phyloP scores from a whole-genome alignment of 2,329 filamentous ascomycete genomes.

The Colletotrichum sp. region DNA sequence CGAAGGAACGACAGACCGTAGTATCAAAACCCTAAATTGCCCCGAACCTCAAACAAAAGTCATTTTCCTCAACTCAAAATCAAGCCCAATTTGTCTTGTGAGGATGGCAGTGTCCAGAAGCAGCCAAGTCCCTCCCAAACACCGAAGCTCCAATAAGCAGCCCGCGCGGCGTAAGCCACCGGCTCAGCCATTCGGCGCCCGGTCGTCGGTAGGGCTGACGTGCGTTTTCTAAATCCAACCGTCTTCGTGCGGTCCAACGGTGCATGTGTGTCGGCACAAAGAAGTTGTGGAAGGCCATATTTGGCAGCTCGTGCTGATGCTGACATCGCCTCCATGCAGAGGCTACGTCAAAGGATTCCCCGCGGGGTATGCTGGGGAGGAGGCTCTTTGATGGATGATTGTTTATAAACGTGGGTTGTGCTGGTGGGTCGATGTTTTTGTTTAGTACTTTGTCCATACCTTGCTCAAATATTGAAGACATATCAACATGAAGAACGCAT shows the following conservation, averaged over 20 bases:
- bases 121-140: not conserved
- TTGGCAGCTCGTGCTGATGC: not conserved
- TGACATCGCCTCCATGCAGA: not conserved
- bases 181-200: not conserved
- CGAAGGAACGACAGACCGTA: not conserved
- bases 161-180: not conserved
- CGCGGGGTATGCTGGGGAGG: not conserved
- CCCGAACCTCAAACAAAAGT: not conserved
- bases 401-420: not conserved
- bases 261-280: not conserved
- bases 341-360: not conserved
- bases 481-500: not conserved
- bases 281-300: not conserved
- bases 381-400: not conserved
- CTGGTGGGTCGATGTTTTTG: accelerated
- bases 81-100: accelerated
- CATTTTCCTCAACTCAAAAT: not conserved
- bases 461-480: not conserved
- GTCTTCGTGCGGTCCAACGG: not conserved
- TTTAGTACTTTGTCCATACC: not conserved
- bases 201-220: not conserved
- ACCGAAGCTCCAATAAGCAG: not conserved
- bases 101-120: not conserved
- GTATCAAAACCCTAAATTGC: not conserved
- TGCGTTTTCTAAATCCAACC: not conserved